Percentiles rank a stretch among this genome's conserved stretches.
Conservation (phyloP, 2,329 filamentous ascomycete genomes). For the Cladophialophora immunda region DNA sequence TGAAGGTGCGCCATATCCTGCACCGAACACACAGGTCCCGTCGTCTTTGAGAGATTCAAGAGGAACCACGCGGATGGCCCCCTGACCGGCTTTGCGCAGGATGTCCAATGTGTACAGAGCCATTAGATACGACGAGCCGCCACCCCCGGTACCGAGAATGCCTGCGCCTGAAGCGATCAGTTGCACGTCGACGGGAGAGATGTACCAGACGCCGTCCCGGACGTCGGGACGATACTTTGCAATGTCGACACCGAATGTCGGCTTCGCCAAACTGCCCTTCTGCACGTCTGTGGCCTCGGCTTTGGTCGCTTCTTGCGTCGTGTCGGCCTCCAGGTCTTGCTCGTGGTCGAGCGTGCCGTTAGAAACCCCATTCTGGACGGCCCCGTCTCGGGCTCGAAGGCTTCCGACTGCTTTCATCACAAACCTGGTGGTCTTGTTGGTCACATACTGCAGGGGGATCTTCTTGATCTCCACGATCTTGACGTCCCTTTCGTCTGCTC, state of each 20-base stretch:
- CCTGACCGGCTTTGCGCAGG: slow-evolving; percentile 47
- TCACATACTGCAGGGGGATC: slow-evolving; percentile 38
- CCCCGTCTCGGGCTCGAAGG: slow-evolving; percentile 39
- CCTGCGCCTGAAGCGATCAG: slow-evolving; percentile 50
- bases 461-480: slow-evolving; percentile 47
- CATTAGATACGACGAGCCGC: slow-evolving; percentile 55
- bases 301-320: slow-evolving; percentile 37
- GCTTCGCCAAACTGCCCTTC: slow-evolving; percentile 24
- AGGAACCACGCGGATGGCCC: slow-evolving; percentile 53
- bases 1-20: slow-evolving; percentile 55
- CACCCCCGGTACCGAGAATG: slow-evolving; percentile 51
- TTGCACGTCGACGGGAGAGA: slow-evolving; percentile 49
- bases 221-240: slow-evolving; percentile 47
- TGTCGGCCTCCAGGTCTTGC: slow-evolving; percentile 38
- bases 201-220: slow-evolving; percentile 46
- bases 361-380: slow-evolving; percentile 28
- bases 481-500: slow-evolving; percentile 37
- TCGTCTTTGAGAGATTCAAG: slow-evolving; percentile 50
- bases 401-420: slow-evolving; percentile 52
- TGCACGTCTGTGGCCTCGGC: slow-evolving; percentile 25
- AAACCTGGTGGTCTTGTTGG: slow-evolving; percentile 47
- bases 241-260: slow-evolving; percentile 41
- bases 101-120: slow-evolving; percentile 55
- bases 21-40: slow-evolving; percentile 54
- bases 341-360: slow-evolving; percentile 42